Evolutionary conservation across 345 rosid species (phyloP), one percentile per base, ranked within the genome.

Genomic region (Streptanthus diversifolius): DNA sequence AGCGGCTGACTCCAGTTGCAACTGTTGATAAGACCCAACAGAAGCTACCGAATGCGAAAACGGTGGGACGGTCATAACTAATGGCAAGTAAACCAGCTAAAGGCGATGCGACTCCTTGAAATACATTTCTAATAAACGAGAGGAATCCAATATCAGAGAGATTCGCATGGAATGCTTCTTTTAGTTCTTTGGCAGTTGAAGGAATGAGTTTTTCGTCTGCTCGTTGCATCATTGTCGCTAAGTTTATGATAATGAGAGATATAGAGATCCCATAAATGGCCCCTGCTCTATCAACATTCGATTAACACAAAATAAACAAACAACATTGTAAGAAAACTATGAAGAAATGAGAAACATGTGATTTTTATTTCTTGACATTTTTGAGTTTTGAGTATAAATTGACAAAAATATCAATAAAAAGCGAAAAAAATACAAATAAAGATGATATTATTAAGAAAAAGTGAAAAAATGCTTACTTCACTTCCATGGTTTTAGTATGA

Each of bases 131-230:
- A 64, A 88, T 76, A 82, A 92, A 90, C 29, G 93, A 90, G 47
- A 92, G 90, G 62, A 87, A 85, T 25, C 98, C 96, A 8, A 92
- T 83, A 77, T 79, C 86, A 15, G 91, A 84, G 0, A 96, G 93
- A 8, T 93, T 88, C 0, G 89, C 95, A 60, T 75, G 83, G 69
- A 90, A 92, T 24, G 95, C 88, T 82, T 90, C 96, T 56, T 91
- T 92, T 22, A 92, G 84, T 85, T 90, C 98, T 85, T 87, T 92
- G 72, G 90, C 87, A 41, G 86, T 91, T 14, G 98, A 65, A 27
- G 95, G 91, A 48, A 92, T 87, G 29, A 90, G 95, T 75, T 87
- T 92, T 76, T 92, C 98, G 40, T 92, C 98, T 15, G 95, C 95
- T 1, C 90, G 85, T 72, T 90, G 92, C 96, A 92, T 90, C 53